Evolutionary conservation across 345 rosid genomes (phyloP).

Genomic region (Camelina sativa): DNA sequence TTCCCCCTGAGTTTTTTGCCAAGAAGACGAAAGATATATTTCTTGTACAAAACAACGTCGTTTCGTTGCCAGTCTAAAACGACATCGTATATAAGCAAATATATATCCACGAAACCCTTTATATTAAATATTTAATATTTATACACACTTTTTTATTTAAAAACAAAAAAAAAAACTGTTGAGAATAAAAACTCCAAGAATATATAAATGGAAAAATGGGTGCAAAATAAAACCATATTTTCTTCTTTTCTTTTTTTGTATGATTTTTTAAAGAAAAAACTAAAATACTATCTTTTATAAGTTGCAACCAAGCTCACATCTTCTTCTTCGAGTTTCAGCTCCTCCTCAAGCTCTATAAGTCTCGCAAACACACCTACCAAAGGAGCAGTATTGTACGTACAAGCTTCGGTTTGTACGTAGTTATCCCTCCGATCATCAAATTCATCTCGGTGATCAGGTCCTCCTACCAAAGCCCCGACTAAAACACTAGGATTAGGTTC

Average conservation of each 20-base stretch:
- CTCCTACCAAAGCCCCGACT: conserved; percentile 73
- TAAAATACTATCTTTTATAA: conserved; percentile 35
- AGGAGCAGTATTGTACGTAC: conserved; percentile 66
- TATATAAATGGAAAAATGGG: conserved; percentile 25
- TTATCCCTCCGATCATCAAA: conserved; percentile 59
- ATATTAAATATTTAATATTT: conserved; percentile 5
- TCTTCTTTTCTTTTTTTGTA: background rate
- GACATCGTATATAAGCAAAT: background rate
- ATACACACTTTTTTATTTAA: conserved; percentile 39
- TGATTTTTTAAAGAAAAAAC: background rate
- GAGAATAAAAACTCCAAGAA: conserved; percentile 28
- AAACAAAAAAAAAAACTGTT: conserved; percentile 10
- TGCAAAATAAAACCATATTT: conserved; percentile 29
- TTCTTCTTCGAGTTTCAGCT: conserved; percentile 40
- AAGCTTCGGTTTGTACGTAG: conserved; percentile 60
- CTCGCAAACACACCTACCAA: conserved; percentile 74
- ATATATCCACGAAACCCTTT: background rate
- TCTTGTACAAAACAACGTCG: background rate
- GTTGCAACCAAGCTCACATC: conserved; percentile 59
- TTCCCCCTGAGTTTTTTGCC: background rate
- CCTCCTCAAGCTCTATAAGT: conserved; percentile 57
- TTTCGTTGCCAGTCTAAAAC: background rate
- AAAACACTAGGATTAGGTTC: conserved; percentile 66
- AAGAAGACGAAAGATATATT: background rate
- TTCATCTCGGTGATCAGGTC: conserved; percentile 63